These are phyloP conservation scores for Closterium sp. DNA, from an alignment of 139 green algal species.

Conservation along the genomic window DNA sequence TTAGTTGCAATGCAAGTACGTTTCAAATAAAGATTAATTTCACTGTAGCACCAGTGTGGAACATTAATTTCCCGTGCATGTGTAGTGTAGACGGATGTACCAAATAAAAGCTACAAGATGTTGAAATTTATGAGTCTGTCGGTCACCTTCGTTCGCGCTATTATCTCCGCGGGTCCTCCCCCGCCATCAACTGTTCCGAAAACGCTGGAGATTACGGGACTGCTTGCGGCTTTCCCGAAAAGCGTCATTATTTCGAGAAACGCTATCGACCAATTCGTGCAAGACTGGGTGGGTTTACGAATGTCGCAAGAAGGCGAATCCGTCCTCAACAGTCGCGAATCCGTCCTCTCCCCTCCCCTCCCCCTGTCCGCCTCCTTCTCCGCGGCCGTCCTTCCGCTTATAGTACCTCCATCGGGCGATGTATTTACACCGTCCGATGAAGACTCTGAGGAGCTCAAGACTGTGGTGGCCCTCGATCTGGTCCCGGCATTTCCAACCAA, in stretches of 20 bases:
- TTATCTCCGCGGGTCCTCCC: not conserved
- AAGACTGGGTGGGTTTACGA: too few relatives aligned
- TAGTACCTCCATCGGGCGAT: not conserved
- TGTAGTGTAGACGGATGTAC: too few relatives aligned
- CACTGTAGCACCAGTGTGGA: too few relatives aligned
- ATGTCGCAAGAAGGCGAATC: too few relatives aligned
- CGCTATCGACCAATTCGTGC: too few relatives aligned
- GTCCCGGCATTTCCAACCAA: not conserved
- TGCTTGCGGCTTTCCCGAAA: not conserved
- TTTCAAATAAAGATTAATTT: too few relatives aligned
- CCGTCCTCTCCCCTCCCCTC: not conserved
- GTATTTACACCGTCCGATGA: not conserved
- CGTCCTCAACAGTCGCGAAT: too few relatives aligned
- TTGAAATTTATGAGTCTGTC: too few relatives aligned
- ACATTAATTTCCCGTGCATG: too few relatives aligned
- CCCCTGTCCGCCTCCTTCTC: not conserved
- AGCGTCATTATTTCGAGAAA: too few relatives aligned
- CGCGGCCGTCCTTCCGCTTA: not conserved
- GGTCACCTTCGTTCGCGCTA: not conserved
- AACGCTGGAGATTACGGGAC: not conserved
- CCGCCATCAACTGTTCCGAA: not conserved
- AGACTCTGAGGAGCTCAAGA: not conserved
- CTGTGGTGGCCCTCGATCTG: not conserved
- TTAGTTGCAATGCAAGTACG: too few relatives aligned
- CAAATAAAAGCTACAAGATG: too few relatives aligned